These are phyloP conservation scores for Colletotrichum sp. DNA, from an alignment of 2,329 filamentous ascomycete species.

Conservation along the genomic window DNA sequence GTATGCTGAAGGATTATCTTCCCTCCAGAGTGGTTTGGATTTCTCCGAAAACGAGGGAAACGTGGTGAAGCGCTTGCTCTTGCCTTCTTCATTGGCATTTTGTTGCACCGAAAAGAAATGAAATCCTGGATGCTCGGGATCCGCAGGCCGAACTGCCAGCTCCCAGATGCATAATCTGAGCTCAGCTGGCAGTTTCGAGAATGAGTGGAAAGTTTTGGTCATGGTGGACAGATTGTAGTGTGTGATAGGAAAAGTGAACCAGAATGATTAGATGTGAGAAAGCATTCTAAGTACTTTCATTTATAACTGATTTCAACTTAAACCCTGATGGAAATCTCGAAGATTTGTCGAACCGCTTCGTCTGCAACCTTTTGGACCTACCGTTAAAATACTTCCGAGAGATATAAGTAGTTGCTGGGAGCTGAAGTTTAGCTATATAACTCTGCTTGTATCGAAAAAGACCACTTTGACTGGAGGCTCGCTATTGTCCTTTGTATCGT, in stretches of 20 bases:
- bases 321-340: background rate
- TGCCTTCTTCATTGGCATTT: background rate
- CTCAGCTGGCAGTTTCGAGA: background rate
- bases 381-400: fast-evolving
- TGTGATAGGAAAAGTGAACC: background rate
- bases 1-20: background rate
- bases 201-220: background rate
- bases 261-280: background rate
- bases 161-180: background rate
- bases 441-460: background rate
- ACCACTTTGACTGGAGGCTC: too few species aligned
- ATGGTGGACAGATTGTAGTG: background rate
- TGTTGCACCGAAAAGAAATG: background rate
- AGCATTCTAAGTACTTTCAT: background rate
- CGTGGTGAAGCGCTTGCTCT: background rate
- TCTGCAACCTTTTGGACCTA: background rate
- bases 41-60: background rate
- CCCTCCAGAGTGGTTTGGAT: background rate
- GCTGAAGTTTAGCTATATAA: background rate
- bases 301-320: background rate
- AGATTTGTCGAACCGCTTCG: background rate
- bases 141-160: background rate
- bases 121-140: background rate
- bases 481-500: too few species aligned
- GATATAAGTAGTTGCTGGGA: fast-evolving